Evolutionary conservation across 306 rosid species (phyloP).

Genomic region (Ziziphus jujuba): DNA sequence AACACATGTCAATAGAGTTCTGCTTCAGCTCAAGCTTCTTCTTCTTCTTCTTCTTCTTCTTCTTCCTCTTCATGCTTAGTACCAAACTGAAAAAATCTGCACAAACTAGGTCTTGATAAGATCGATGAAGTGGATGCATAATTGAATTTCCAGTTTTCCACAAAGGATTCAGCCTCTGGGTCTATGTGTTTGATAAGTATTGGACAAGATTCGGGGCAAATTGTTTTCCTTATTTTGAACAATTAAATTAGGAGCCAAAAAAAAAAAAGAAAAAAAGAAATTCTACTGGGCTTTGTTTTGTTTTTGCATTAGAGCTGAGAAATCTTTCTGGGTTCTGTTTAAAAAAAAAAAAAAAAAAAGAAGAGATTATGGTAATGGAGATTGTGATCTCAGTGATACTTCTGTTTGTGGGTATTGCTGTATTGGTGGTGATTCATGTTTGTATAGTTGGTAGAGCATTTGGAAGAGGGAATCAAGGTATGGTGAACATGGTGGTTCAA

Average conservation of each 20-base stretch:
- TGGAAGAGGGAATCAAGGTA: constrained; percentile 25
- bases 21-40: not conserved
- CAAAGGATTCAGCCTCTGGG: constrained; percentile 12
- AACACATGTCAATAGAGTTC: constrained; percentile 15
- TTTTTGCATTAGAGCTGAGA: not conserved
- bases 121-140: constrained; percentile 1
- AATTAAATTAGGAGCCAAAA: not conserved
- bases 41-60: constrained; percentile 8
- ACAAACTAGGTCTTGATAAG: not conserved
- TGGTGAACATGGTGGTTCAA: constrained; percentile 1
- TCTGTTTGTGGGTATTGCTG: constrained; percentile 55
- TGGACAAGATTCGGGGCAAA: constrained; percentile 10
- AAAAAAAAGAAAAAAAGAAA: no score
- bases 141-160: not conserved
- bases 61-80: not conserved
- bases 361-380: constrained; percentile 51
- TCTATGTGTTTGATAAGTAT: not conserved
- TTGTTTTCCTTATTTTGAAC: not conserved
- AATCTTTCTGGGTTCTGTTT: not conserved
- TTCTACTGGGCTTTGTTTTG: not conserved
- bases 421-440: constrained; percentile 55
- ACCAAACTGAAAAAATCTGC: not conserved
- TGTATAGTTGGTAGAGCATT: constrained; percentile 38
- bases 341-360: not conserved
- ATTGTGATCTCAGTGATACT: constrained; percentile 48